These are phyloP conservation scores for Posidonia australis DNA, from an alignment of 106 monocot species.

Conservation along the genomic window DNA sequence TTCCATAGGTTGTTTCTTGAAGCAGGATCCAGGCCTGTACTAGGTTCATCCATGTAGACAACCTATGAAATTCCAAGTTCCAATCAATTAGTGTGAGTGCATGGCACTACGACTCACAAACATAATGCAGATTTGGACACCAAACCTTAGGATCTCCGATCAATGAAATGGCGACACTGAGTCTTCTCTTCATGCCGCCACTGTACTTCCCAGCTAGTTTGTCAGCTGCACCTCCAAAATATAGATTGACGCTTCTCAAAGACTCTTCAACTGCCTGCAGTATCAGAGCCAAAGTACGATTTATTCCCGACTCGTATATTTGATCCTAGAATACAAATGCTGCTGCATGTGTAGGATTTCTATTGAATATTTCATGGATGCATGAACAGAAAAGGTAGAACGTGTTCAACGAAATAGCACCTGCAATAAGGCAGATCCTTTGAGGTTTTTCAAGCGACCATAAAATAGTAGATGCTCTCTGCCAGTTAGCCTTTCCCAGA, in stretches of 20 bases:
- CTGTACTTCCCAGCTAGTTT: constrained; percentile 38
- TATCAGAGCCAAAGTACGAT: too few relatives aligned
- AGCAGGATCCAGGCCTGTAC: constrained; percentile 83
- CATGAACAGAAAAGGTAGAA: too few relatives aligned
- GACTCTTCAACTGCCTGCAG: constrained; percentile 50
- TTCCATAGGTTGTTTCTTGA: constrained; percentile 85
- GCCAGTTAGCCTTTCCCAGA: constrained; percentile 67
- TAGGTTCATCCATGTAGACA: constrained; percentile 96
- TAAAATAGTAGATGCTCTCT: constrained; percentile 11
- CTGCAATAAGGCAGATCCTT: constrained; percentile 37
- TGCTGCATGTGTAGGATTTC: too few relatives aligned
- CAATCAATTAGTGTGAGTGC: too few relatives aligned
- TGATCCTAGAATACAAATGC: too few relatives aligned
- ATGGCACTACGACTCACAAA: too few relatives aligned
- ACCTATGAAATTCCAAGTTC: constrained; percentile 26
- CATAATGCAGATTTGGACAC: not conserved
- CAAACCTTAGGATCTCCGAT: constrained; percentile 46
- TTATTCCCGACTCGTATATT: too few relatives aligned
- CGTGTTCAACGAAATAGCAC: constrained; percentile 9
- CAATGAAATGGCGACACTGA: constrained; percentile 47
- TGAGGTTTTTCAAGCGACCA: constrained; percentile 57
- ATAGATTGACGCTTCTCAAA: constrained; percentile 35
- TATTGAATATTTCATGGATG: too few relatives aligned
- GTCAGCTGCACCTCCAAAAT: constrained; percentile 26
- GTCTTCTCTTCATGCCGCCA: constrained; percentile 58